Base-by-base conservation (phyloP, 2,329 filamentous ascomycete species). In the Ascochyta viciae-villosae region DNA sequence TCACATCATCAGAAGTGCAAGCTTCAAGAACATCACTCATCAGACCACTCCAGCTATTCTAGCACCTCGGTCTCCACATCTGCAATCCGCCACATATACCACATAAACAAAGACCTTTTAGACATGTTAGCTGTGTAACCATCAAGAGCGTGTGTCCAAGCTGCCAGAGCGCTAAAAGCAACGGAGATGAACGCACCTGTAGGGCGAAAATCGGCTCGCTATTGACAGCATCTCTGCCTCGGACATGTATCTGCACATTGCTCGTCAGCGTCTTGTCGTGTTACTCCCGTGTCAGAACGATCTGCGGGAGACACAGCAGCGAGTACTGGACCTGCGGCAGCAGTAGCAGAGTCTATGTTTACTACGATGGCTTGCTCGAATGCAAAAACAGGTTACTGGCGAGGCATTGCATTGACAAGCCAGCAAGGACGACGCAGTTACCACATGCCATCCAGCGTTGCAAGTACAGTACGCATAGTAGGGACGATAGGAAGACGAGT, bases 1-100 rank as follows among this genome's bases (percentile, higher is more conserved):
- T 50, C 26, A 23, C 22, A 44, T 31, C 29, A 31, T 13, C 29
- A 13, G 29, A 10, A 31, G 29, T 31, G 29, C 29, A 3, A 8
- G 27, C 27, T 10, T 29, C 8, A 10, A 29, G 12, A 13, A 43
- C 22, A 31, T 37, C n/a, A 3, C 33, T 15, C 10, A 42, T 26
- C 24, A 19, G 19, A 19, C 10, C 22, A 31, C 26, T 54, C 42
- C 16, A 26, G 38, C 45, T 57, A 65, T 47, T 73, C 64, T 64
- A 86, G 68, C 39, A 83, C 82, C 24, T 78, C 77, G 22, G 93
- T 78, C 74, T 96, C 89, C 4, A 92, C 91, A 71, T 92, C 87
- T 72, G 89, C 89, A 10, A 94, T 87, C 56, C 89, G 82, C 93
- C 94, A 97, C 90, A 96, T 96, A 74, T 96, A 96, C 93, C 93